Evolutionary conservation across 192 early-diverging fungal genomes (phyloP).

Genomic region (Coemansia sp.): DNA sequence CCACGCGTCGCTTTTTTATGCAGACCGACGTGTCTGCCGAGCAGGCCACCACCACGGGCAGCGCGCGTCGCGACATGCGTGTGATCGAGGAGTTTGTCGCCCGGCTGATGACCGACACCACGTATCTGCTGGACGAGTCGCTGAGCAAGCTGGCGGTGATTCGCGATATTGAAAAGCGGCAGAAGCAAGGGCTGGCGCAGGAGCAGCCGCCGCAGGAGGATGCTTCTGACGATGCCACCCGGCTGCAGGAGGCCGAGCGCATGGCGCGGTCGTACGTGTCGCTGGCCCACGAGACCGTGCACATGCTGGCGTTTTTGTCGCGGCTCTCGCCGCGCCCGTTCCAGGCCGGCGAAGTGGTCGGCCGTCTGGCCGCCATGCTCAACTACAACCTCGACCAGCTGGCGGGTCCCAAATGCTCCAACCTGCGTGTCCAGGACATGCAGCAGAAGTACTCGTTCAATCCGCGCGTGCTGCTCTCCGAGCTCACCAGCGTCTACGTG

Average conservation of each 20-base stretch:
- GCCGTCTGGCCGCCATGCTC: conserved; percentile 94
- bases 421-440: conserved; percentile 67
- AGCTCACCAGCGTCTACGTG: conserved; percentile 82
- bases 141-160: conserved; percentile 84
- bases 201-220: conserved; percentile 26
- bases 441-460: conserved; percentile 87
- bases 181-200: conserved; percentile 46
- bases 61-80: conserved; percentile 21
- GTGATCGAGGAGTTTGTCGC: conserved; percentile 74
- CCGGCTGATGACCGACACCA: conserved; percentile 92
- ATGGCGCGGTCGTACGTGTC: conserved; percentile 82
- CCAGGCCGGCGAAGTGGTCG: conserved; percentile 83
- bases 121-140: conserved; percentile 90
- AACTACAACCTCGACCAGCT: conserved; percentile 88
- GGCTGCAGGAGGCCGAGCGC: conserved; percentile 61
- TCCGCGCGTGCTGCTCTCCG: conserved; percentile 74
- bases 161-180: conserved; percentile 71
- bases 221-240: conserved; percentile 5
- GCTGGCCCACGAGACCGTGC: conserved; percentile 86
- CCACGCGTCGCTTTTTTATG: conserved; percentile 36
- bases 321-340: conserved; percentile 77
- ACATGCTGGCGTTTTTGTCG: conserved; percentile 86
- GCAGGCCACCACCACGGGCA: conserved; percentile 26
- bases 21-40: background rate
- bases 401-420: conserved; percentile 87